These are phyloP conservation scores for Phoenix roebelenii DNA, from an alignment of 176 grass and related monocot genomes.

Conservation along the genomic window DNA sequence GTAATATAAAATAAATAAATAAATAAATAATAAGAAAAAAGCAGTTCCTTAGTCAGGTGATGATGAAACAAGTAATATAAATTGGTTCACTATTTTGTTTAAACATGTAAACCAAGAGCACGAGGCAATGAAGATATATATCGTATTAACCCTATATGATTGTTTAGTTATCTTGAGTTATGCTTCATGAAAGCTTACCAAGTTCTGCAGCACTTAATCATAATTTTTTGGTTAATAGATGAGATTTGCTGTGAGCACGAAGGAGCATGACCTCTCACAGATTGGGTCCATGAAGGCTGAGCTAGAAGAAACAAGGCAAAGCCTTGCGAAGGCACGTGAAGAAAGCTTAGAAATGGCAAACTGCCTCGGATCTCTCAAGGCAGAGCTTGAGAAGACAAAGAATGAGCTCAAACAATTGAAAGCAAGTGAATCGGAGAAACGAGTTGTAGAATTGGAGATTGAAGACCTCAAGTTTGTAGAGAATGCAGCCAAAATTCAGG, in stretches of 20 bases:
- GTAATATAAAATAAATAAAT: too few species aligned
- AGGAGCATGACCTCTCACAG: constrained; percentile 7
- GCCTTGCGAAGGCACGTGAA: constrained; percentile 45
- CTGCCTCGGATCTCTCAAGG: constrained; percentile 44
- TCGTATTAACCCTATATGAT: too few species aligned
- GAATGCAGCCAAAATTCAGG: constrained; percentile 5
- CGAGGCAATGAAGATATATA: too few species aligned
- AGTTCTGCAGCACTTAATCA: too few species aligned
- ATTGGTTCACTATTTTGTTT: too few species aligned
- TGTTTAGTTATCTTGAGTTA: too few species aligned
- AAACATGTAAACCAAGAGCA: too few species aligned
- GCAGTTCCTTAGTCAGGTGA: too few species aligned
- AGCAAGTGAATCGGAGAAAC: constrained; percentile 22
- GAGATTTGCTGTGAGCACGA: constrained; percentile 14
- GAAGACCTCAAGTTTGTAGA: constrained; percentile 60
- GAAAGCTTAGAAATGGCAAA: constrained; percentile 60
- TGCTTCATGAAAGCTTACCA: too few species aligned
- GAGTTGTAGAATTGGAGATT: constrained; percentile 43
- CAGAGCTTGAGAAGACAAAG: constrained; percentile 61
- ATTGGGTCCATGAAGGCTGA: constrained; percentile 13
- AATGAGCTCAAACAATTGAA: constrained; percentile 53
- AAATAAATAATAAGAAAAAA: too few species aligned
- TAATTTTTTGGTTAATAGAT: constrained; percentile 14
- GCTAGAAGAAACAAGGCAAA: constrained; percentile 43
- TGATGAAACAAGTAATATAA: too few species aligned